A percentile compares a stretch with the other conserved stretches of the same genome.
phyloP scores from a whole-genome alignment of 2,329 filamentous ascomycete species.

The Rutstroemia sp. region DNA sequence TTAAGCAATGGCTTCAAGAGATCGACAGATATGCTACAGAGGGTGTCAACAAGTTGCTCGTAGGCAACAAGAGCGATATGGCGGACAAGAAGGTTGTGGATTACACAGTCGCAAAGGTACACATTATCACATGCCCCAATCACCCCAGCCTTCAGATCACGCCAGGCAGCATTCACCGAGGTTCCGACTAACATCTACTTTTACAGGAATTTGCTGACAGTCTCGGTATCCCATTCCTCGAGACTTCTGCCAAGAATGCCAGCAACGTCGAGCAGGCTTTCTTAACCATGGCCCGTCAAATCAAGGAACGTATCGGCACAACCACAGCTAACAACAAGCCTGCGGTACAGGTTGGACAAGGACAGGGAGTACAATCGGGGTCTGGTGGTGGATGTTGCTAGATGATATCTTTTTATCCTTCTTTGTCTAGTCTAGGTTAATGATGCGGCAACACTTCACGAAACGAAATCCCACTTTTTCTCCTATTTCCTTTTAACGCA shows the following conservation, averaged over 20 bases:
- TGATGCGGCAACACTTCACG: conserved; percentile 14
- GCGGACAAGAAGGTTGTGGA: conserved; percentile 99
- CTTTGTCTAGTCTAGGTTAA: conserved; percentile 8
- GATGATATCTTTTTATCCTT: conserved; percentile 28
- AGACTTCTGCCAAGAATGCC: conserved; percentile 99
- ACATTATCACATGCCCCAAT: conserved; percentile 29
- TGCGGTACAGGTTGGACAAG: conserved; percentile 90
- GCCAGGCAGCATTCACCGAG: conserved; percentile 5
- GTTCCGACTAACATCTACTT: conserved; percentile 14
- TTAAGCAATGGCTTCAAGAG: conserved; percentile 99
- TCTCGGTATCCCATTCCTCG: conserved; percentile 97
- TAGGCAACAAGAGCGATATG: conserved; percentile 99
- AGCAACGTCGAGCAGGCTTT: conserved; percentile 99
- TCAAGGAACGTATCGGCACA: conserved; percentile 99
- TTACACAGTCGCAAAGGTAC: conserved; percentile 97
- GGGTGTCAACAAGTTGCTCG: conserved; percentile 98
- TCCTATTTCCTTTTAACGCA: conserved; percentile 23
- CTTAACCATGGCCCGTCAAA: conserved; percentile 99
- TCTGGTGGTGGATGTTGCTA: conserved; percentile 89
- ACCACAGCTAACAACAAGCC: conserved; percentile 96
- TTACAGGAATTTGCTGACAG: conserved; percentile 94
- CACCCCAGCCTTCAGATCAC: conserved; percentile 15
- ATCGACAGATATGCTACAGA: conserved; percentile 99
- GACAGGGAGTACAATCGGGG: conserved; percentile 85
- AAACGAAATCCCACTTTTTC: conserved; percentile 14